Evolutionary conservation across 164 flowering plant genomes (phyloP).

Genomic region (Piper longum): DNA sequence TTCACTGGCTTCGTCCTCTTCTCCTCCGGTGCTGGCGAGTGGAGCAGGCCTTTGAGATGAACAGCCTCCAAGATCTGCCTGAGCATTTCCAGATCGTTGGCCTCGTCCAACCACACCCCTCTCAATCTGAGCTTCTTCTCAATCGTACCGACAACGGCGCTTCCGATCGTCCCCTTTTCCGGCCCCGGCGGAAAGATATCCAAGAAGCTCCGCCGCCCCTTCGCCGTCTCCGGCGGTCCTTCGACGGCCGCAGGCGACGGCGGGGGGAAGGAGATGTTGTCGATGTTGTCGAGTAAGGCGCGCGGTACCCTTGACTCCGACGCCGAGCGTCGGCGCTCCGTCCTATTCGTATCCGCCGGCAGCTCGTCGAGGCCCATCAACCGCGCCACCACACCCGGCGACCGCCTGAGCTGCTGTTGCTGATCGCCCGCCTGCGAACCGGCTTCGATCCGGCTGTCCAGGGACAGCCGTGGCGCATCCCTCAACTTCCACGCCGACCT

Average conservation of each 20-base stretch:
- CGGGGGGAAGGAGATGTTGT: slow-evolving; percentile 13
- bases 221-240: slow-evolving; percentile 1
- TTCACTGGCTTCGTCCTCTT: slow-evolving; percentile 39
- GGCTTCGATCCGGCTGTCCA: slow-evolving; percentile 81
- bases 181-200: slow-evolving; percentile 75
- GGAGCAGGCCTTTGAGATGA: slow-evolving; percentile 84
- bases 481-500: slow-evolving; percentile 65
- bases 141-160: slow-evolving; percentile 50
- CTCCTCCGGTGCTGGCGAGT: slow-evolving; percentile 20
- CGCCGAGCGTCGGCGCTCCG: slow-evolving; percentile 76
- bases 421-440: slow-evolving; percentile 26
- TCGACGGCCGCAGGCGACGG: slow-evolving; percentile 8
- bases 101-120: slow-evolving; percentile 59
- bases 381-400: slow-evolving; percentile 72
- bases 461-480: slow-evolving; percentile 80
- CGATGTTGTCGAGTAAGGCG: background rate
- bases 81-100: slow-evolving; percentile 67
- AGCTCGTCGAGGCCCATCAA: slow-evolving; percentile 74
- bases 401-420: slow-evolving; percentile 21
- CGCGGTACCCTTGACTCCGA: slow-evolving; percentile 63
- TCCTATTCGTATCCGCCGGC: slow-evolving; percentile 27
- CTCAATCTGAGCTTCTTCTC: slow-evolving; percentile 60
- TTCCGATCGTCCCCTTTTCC: slow-evolving; percentile 18
- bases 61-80: slow-evolving; percentile 87
- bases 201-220: slow-evolving; percentile 39